Base-by-base conservation (phyloP, 2,329 filamentous ascomycete species). In the Hypoxylon sp. region DNA sequence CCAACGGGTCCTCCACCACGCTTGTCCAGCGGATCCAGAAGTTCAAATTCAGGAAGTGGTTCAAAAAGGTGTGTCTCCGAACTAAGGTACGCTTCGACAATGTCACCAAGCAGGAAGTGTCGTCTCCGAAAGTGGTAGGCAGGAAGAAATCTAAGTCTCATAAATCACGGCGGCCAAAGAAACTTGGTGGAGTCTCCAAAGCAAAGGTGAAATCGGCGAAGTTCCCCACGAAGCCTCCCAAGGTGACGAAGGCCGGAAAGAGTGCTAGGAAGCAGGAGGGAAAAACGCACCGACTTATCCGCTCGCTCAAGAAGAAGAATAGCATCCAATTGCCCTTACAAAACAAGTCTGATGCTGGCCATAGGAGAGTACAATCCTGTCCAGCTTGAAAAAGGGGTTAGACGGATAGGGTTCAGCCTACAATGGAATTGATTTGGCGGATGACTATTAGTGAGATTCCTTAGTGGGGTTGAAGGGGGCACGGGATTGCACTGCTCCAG, bases 11-110 rank as follows among this genome's bases (percentile, higher is more conserved):
- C 13, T 64, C 72, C 1, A 50, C 24, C 14, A 70, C 66, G 3
- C 4, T 71, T 5, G 31, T 62, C 1, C 67, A 69, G 31, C 72
- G 69, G 10, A 59, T 74, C 13, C 70, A 74, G 26, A 74, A 71
- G 35, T 69, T 74, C 55, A 73, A 69, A 29, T 29, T 75, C 22
- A 65, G 55, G 37, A 74, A 66, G 47, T 74, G 75, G 75, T 64
- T 70, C 3, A 74, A 71, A 50, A 72, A 71, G 39, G 66, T 72
- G 26, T 75, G 61, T 48, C 66, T 66, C 10, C 69, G 67, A 17
- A 73, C 74, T 6, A 76, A 69, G 33, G 69, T 73, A 13, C 70
- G 69, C 8, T 73, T 75, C 19, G 64, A 68, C 22, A 69, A 66
- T 35, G 66, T 22, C 4, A 68, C 69, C 3, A 71, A 57, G 48